phyloP scores from a whole-genome alignment of 306 rosid species.

The Prunus armeniaca region DNA sequence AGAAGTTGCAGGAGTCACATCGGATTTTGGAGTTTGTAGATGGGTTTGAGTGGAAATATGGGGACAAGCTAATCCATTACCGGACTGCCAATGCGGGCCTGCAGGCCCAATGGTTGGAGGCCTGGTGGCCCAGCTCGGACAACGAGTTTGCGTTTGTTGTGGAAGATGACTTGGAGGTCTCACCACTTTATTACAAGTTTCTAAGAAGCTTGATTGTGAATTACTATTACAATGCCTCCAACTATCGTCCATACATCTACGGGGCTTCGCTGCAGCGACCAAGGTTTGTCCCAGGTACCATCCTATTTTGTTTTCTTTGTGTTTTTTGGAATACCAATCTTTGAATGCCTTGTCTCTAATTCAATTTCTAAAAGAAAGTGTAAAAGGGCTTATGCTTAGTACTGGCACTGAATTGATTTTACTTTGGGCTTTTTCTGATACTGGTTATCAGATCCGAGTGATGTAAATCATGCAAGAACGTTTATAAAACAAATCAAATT shows the following conservation, averaged over 20 bases:
- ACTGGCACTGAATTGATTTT: neutral
- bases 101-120: constrained; percentile 99
- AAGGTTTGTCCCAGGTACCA: constrained; percentile 99
- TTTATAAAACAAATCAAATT: neutral
- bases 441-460: neutral
- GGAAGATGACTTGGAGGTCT: constrained; percentile 92
- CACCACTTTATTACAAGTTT: constrained; percentile 76
- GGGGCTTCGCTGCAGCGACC: constrained; percentile 90
- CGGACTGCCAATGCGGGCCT: constrained; percentile 76
- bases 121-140: constrained; percentile 92
- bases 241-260: constrained; percentile 68
- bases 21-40: constrained; percentile 64
- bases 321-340: neutral
- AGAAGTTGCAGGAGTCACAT: constrained; percentile 47
- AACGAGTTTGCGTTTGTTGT: constrained; percentile 78
- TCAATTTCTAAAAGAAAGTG: neutral
- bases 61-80: constrained; percentile 72
- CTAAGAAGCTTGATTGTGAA: constrained; percentile 59
- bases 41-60: constrained; percentile 69
- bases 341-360: neutral
- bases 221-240: constrained; percentile 72
- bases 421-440: neutral
- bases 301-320: constrained; percentile 6
- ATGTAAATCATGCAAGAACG: neutral
- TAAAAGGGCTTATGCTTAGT: neutral